phyloP scores from a whole-genome alignment of 768 basidiomycete species.

The Cystoderma amianthinum region DNA sequence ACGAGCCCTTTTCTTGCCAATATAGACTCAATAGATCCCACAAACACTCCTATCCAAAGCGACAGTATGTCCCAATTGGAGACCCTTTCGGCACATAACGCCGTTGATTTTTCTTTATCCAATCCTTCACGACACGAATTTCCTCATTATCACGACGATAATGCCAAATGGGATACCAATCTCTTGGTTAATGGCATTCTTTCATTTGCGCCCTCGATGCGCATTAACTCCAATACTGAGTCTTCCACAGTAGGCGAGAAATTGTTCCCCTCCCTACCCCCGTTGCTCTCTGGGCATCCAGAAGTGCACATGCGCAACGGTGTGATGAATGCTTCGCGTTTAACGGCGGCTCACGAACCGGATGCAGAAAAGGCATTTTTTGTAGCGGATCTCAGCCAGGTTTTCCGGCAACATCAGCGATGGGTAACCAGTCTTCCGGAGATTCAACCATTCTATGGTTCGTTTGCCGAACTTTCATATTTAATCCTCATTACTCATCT shows the following conservation, averaged over 20 bases:
- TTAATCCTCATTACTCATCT: slow-evolving; percentile 10
- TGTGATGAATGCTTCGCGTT: slow-evolving; percentile 57
- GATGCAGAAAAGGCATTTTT: slow-evolving; percentile 95
- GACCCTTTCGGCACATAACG: slow-evolving; percentile 30
- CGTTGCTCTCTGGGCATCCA: slow-evolving; percentile 61
- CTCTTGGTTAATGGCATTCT: slow-evolving; percentile 26
- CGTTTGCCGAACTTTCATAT: slow-evolving; percentile 13
- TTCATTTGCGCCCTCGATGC: slow-evolving; percentile 52
- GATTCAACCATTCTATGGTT: slow-evolving; percentile 93
- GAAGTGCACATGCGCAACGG: slow-evolving; percentile 71
- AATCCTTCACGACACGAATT: slow-evolving; percentile 10
- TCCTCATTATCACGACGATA: slow-evolving; percentile 9
- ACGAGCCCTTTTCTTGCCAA: not conserved
- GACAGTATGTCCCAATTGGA: slow-evolving; percentile 54
- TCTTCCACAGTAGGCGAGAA: slow-evolving; percentile 25
- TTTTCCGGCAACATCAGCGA: slow-evolving; percentile 78
- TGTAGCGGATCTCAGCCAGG: slow-evolving; percentile 86
- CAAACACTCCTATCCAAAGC: slow-evolving; percentile 10
- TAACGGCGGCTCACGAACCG: slow-evolving; percentile 42
- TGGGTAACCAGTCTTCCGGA: slow-evolving; percentile 77
- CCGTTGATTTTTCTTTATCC: slow-evolving; percentile 24
- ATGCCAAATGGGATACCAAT: slow-evolving; percentile 45
- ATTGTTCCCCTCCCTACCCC: slow-evolving; percentile 59
- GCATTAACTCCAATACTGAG: slow-evolving; percentile 37
- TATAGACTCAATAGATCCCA: slow-evolving; percentile 15